These are phyloP conservation scores for Halteria grandinella DNA, from an alignment of 73 alveolate species.

Conservation along the genomic window DNA sequence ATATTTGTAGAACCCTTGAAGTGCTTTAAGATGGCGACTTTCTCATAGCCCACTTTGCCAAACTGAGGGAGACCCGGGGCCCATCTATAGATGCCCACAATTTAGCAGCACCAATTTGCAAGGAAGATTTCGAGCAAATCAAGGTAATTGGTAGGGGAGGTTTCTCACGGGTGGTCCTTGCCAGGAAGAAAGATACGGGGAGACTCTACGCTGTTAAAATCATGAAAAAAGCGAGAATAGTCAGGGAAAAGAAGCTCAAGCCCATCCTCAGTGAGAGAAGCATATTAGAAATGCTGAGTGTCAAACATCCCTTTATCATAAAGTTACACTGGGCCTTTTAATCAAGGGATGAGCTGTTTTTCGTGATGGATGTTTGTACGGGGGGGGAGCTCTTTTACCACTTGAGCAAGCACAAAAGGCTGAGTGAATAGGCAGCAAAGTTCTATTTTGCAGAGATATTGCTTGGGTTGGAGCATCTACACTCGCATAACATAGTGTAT, in stretches of 20 bases:
- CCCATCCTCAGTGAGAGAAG: conserved; percentile 69
- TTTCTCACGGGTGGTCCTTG: conserved; percentile 78
- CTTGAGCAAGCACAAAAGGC: conserved; percentile 64
- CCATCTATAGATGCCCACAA: too few relatives aligned
- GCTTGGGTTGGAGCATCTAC: conserved; percentile 70
- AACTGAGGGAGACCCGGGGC: too few relatives aligned
- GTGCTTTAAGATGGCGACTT: conserved; percentile 47
- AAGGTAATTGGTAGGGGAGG: conserved; percentile 92
- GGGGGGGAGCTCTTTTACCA: conserved; percentile 90
- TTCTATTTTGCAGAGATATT: conserved; percentile 77
- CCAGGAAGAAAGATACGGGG: conserved; percentile 84
- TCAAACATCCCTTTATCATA: conserved; percentile 73
- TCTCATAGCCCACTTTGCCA: conserved; percentile 54
- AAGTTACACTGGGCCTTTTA: conserved; percentile 80
- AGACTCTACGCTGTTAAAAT: conserved; percentile 81
- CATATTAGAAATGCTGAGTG: conserved; percentile 54
- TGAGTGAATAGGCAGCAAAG: conserved; percentile 69
- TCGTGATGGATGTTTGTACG: conserved; percentile 84
- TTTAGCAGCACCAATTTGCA: too few relatives aligned
- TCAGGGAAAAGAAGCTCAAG: conserved; percentile 65
- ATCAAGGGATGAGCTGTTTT: conserved; percentile 65
- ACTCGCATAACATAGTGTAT: conserved; percentile 72
- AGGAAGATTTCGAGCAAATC: conserved; percentile 58
- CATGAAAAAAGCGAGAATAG: conserved; percentile 72
- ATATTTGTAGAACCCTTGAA: conserved; percentile 33